A percentile compares a stretch with the other conserved stretches of the same genome.
These are phyloP conservation scores for Ascochyta viciae-villosae DNA, from an alignment of 2,329 filamentous ascomycete genomes.

Conservation along the genomic window DNA sequence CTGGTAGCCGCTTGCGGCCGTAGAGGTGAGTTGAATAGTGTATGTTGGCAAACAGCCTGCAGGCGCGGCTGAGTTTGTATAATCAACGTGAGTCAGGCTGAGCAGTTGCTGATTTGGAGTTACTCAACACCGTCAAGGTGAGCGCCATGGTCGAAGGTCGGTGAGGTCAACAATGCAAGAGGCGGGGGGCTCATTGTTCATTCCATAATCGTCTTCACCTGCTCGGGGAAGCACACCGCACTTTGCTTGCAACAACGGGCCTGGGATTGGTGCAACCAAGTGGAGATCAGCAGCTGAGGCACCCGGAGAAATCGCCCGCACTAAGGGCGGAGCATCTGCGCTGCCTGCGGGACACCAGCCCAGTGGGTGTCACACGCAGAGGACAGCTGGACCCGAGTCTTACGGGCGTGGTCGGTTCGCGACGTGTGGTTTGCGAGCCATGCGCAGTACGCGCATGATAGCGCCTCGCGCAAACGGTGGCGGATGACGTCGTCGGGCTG, in stretches of 20 bases:
- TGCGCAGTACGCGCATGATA: conserved; percentile 10
- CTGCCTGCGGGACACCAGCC: conserved; percentile 7
- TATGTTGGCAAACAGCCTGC: conserved; percentile 8
- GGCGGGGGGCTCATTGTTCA: conserved; percentile 19
- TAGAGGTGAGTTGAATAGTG: not conserved
- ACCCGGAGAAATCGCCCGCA: conserved; percentile 8
- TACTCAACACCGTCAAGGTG: conserved; percentile 2
- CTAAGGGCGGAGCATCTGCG: not conserved
- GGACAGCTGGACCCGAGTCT: conserved; percentile 9
- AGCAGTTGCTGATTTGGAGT: conserved; percentile 3
- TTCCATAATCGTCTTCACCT: conserved; percentile 18
- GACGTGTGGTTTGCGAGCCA: conserved; percentile 13
- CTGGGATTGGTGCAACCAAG: conserved; percentile 13
- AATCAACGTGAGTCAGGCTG: conserved; percentile 11
- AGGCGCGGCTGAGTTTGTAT: conserved; percentile 4
- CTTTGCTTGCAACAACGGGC: conserved; percentile 12
- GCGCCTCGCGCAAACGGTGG: conserved; percentile 8
- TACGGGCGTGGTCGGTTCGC: conserved; percentile 7
- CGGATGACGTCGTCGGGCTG: conserved; percentile 12
- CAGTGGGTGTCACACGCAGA: conserved; percentile 8
- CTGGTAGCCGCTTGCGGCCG: conserved; percentile 5
- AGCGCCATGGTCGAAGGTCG: conserved; percentile 13
- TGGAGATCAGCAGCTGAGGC: conserved; percentile 8
- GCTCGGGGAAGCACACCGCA: conserved; percentile 10
- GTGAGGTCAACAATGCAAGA: conserved; percentile 15